These are phyloP conservation scores for Pleurotus pulmonarius DNA, from an alignment of 768 basidiomycete genomes.

Conservation along the genomic window DNA sequence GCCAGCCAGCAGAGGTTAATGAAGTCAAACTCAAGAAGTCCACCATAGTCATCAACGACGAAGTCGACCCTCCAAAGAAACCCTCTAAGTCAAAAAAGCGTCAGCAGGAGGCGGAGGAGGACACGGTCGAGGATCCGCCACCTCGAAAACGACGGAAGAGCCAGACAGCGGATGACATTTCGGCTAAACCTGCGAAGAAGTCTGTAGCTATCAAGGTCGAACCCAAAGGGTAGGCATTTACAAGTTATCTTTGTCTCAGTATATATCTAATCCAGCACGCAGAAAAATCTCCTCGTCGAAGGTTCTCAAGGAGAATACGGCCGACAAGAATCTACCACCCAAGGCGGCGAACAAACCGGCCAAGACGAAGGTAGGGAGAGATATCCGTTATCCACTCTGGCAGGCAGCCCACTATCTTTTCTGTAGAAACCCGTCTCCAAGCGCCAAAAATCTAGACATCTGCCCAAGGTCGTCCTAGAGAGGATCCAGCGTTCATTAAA, in stretches of 20 bases:
- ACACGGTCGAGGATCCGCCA: too few species aligned
- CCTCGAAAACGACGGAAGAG: not conserved
- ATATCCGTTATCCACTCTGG: too few species aligned
- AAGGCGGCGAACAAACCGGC: not conserved
- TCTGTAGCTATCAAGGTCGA: too few species aligned
- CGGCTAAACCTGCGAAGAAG: not conserved
- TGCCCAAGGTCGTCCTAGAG: not conserved
- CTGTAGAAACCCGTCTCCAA: not conserved
- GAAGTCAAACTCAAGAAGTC: too few species aligned
- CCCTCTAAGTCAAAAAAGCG: too few species aligned
- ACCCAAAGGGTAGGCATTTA: too few species aligned
- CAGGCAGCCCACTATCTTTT: too few species aligned
- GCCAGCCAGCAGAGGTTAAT: too few species aligned
- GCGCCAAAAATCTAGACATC: not conserved
- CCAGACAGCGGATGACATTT: not conserved
- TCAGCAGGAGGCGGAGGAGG: too few species aligned
- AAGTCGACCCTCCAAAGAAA: too few species aligned
- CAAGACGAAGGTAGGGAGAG: not conserved
- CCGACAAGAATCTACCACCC: not conserved
- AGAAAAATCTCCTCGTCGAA: not conserved
- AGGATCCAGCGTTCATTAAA: not conserved
- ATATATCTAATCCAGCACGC: not conserved
- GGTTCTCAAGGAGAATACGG: slow-evolving; percentile 1
- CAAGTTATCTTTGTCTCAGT: not conserved
- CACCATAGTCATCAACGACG: too few species aligned